A percentile compares a stretch with the other conserved stretches of the same genome.
Conservation (phyloP, 192 early-diverging fungal species). For the Podila verticillata region DNA sequence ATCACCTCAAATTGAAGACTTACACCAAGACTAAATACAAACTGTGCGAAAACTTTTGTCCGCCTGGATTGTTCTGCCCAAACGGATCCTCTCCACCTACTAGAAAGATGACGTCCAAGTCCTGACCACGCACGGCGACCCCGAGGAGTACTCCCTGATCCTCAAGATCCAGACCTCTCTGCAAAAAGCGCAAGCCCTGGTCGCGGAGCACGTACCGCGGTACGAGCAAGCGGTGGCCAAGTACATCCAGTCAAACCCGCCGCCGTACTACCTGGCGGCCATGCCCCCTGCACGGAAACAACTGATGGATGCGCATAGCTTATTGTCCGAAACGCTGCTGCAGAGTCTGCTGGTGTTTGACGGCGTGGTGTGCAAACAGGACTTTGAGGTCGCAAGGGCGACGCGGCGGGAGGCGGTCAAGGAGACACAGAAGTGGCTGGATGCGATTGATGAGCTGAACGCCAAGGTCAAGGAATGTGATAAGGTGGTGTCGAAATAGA, state of each 20-base stretch:
- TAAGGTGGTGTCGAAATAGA: neutral
- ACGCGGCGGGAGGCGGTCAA: slow-evolving; percentile 78
- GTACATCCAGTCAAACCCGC: slow-evolving; percentile 19
- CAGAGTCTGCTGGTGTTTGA: slow-evolving; percentile 82
- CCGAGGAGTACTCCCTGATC: slow-evolving; percentile 62
- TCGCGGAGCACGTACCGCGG: slow-evolving; percentile 23
- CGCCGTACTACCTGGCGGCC: slow-evolving; percentile 31
- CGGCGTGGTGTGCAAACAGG: slow-evolving; percentile 70
- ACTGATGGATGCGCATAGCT: slow-evolving; percentile 68
- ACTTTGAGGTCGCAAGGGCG: slow-evolving; percentile 74
- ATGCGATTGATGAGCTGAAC: slow-evolving; percentile 76
- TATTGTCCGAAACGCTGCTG: slow-evolving; percentile 77
- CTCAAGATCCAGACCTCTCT: slow-evolving; percentile 51
- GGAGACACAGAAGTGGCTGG: slow-evolving; percentile 75
- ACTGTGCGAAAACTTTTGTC: no score
- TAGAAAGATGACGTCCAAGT: slow-evolving; percentile 49
- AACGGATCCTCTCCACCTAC: neutral
- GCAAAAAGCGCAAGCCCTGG: slow-evolving; percentile 34
- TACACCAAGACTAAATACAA: no score
- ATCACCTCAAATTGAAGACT: no score
- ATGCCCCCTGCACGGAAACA: slow-evolving; percentile 37
- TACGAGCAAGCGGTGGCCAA: slow-evolving; percentile 28
- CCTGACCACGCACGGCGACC: slow-evolving; percentile 56
- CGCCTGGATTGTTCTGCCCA: no score
- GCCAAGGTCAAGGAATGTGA: slow-evolving; percentile 64